Evolutionary conservation across 371 early-diverging fungal genomes (phyloP), one percentile per base, ranked within the genome.

Genomic region (Syncephalastrum sp.): DNA sequence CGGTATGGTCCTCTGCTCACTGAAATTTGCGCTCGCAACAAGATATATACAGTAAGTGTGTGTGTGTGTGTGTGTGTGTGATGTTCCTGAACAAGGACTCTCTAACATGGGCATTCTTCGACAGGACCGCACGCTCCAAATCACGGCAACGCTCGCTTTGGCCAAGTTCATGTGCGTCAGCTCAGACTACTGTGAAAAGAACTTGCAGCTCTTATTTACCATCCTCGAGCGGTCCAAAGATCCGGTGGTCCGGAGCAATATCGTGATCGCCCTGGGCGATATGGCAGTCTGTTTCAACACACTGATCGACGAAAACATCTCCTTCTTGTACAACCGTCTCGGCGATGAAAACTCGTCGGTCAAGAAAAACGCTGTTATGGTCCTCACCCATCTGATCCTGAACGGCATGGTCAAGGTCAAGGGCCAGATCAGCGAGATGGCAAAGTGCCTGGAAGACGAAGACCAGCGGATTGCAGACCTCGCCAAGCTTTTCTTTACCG

Each of bases 381-480:
- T 98, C 6, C 69, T 98, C 49, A 95, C 97, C 0, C 97, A 96
- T 64, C 71, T 98, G 72, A 94, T 97, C 42, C 75, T 98, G 50
- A 98, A 98, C 68, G 98, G 98, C 38, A 96, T 97, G 96, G 90
- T 98, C 69, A 98, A 98, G 64, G 96, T 95, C 52, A 98, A 97
- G 70, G 97, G 98, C 5, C 96, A 97, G 63, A 82, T 98, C 43
- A 91, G 93, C 59, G 95, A 97, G 63, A 94, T 98, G 91, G 97
- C 97, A 2, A 93, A 94, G 65, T 96, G 97, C 57, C 77, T 98
- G 7, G 93, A 92, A 53, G 95, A 96, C 67, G 72, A 77, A 7
- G 96, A 97, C 64, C 75, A 70, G 41, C 83, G 95, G 4, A 95
- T 98, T 47, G 84, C 89, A 10, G 94, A 95, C 60, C 79, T 97